A percentile compares a stretch with the other conserved stretches of the same genome.
Conservation (phyloP, 352 stramenopile species). For the Pythium aphanidermatum region DNA sequence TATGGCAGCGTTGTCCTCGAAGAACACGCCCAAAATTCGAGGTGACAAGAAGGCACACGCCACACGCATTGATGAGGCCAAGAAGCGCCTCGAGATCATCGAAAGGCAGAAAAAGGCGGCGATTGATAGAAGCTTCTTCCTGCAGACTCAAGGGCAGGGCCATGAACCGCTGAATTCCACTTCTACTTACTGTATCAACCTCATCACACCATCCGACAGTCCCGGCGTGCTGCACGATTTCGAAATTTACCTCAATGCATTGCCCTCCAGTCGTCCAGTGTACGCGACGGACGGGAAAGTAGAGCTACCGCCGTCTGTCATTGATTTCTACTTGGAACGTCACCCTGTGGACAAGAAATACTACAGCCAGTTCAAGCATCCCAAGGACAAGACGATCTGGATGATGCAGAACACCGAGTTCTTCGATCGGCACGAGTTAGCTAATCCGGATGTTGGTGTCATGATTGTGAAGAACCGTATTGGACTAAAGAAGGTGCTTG, state of each 20-base stretch:
- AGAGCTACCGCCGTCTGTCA: conserved; percentile 60
- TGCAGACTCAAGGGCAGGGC: conserved; percentile 64
- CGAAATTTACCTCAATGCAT: conserved; percentile 61
- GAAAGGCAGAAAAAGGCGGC: conserved; percentile 1
- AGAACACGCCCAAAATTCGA: conserved; percentile 21
- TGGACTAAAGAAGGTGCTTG: conserved; percentile 72
- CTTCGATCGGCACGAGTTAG: conserved; percentile 74
- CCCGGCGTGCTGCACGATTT: conserved; percentile 58
- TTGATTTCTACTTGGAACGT: conserved; percentile 74
- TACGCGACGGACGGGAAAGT: conserved; percentile 31
- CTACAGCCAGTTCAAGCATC: conserved; percentile 44
- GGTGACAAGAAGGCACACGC: conserved; percentile 6
- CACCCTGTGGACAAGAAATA: conserved; percentile 73
- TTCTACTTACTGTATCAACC: conserved; percentile 73
- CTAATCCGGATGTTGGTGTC: conserved; percentile 62
- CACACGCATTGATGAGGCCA: neutral
- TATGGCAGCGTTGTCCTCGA: conserved; percentile 6
- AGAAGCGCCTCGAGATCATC: conserved; percentile 20
- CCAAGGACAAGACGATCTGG: conserved; percentile 71
- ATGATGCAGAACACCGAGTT: conserved; percentile 86
- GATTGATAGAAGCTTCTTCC: conserved; percentile 54
- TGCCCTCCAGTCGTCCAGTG: conserved; percentile 61
- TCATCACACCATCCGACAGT: conserved; percentile 55
- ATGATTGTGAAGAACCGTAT: conserved; percentile 83
- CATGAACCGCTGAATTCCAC: conserved; percentile 55